Percentiles rank a stretch among this genome's conserved stretches.
Evolutionary conservation across 2,329 filamentous ascomycete species (phyloP).

Genomic region (Fusarium mangiferae): DNA sequence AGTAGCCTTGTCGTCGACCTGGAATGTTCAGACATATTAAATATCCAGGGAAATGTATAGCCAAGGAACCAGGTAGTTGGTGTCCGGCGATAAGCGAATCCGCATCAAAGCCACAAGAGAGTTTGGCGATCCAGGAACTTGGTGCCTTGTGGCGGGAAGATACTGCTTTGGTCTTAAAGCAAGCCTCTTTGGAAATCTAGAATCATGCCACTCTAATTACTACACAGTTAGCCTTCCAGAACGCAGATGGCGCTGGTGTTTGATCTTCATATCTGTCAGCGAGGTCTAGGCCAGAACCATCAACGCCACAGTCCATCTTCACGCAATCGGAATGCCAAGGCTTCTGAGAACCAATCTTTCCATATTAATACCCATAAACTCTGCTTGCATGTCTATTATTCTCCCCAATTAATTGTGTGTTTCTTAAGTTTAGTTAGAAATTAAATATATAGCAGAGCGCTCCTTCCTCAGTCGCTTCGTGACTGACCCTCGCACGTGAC

Average conservation of each 20-base stretch:
- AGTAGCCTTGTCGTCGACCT: rapidly evolving
- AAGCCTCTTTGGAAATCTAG: neutral
- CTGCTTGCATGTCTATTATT: neutral
- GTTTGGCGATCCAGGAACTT: neutral
- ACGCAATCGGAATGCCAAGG: neutral
- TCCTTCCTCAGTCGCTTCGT: neutral
- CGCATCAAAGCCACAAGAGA: neutral
- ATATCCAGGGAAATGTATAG: neutral
- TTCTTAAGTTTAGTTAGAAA: neutral
- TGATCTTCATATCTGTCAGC: neutral
- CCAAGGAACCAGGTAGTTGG: neutral
- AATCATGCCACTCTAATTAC: neutral
- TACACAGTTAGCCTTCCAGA: neutral
- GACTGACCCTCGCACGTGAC: neutral
- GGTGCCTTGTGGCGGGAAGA: neutral
- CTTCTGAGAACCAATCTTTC: neutral
- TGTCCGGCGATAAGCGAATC: neutral
- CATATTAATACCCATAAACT: neutral
- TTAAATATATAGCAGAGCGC: neutral
- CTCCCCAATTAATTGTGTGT: rapidly evolving
- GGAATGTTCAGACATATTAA: neutral
- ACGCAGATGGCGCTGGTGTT: neutral
- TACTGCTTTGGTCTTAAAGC: neutral
- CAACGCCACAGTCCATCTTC: neutral
- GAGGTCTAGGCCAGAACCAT: neutral